Conservation (phyloP, 208 protist genomes). For the Leishmania martiniquensis region DNA sequence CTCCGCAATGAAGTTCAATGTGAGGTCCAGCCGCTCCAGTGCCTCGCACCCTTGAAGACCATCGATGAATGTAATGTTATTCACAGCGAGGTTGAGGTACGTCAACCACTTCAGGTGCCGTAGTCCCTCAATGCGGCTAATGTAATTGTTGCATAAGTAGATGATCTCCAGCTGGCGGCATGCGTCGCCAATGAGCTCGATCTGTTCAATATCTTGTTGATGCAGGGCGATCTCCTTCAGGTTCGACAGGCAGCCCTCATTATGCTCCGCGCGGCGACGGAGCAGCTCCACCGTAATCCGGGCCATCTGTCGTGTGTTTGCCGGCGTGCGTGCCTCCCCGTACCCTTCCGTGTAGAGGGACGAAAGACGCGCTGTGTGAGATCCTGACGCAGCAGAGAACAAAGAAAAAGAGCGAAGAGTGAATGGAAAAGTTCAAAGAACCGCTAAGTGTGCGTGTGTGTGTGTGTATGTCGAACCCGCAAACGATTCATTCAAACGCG, state of each 20-base stretch:
- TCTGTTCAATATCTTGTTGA: slow-evolving; percentile 96
- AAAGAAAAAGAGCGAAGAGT: background rate
- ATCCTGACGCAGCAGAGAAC: background rate
- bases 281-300: slow-evolving; percentile 94
- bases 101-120: slow-evolving; percentile 95
- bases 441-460: background rate
- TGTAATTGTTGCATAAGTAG: slow-evolving; percentile 98
- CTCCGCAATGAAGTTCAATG: slow-evolving; percentile 96
- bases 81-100: slow-evolving; percentile 98
- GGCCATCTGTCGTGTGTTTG: slow-evolving; percentile 33
- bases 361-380: background rate
- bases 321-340: background rate
- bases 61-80: slow-evolving; percentile 95
- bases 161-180: slow-evolving; percentile 95
- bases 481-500: background rate
- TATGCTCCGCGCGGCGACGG: slow-evolving; percentile 96
- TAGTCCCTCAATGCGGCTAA: slow-evolving; percentile 94
- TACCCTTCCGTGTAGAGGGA: background rate
- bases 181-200: slow-evolving; percentile 86
- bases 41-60: slow-evolving; percentile 94
- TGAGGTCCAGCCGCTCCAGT: slow-evolving; percentile 96
- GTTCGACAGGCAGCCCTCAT: slow-evolving; percentile 94
- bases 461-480: background rate
- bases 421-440: background rate
- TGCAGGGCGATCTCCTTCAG: slow-evolving; percentile 97